Conservation (phyloP, 345 rosid genomes). For the Fremontodendron californicum region DNA sequence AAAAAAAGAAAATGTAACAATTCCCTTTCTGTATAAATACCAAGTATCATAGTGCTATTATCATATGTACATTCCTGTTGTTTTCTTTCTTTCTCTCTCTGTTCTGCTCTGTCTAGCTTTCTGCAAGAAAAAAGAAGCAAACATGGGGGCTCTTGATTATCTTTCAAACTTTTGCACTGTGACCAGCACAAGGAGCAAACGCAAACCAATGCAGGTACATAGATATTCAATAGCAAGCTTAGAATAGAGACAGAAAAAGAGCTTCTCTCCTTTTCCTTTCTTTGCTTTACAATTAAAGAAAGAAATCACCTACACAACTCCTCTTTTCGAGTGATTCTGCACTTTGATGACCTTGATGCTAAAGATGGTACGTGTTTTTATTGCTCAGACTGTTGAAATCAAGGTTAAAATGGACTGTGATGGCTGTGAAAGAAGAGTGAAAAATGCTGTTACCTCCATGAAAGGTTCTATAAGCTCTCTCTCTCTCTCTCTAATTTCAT, state of each 20-base stretch:
- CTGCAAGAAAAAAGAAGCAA: constrained; percentile 19
- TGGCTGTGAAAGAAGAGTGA: constrained; percentile 91
- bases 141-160: constrained; percentile 88
- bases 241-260: background rate
- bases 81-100: background rate
- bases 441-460: constrained; percentile 62
- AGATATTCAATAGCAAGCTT: no score
- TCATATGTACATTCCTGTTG: background rate
- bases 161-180: constrained; percentile 76
- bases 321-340: background rate
- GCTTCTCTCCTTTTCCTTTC: background rate
- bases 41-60: background rate
- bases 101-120: constrained; percentile 11
- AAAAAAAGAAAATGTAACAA: background rate
- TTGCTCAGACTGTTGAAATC: constrained; percentile 82
- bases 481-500: background rate
- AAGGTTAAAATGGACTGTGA: constrained; percentile 98
- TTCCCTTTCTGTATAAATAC: background rate
- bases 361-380: constrained; percentile 1
- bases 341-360: background rate
- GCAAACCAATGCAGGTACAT: constrained; percentile 84
- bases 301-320: background rate
- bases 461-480: constrained; percentile 48
- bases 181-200: constrained; percentile 65
- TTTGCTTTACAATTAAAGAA: background rate